phyloP scores from a whole-genome alignment of 208 protist genomes.

The Strigomonas galati region DNA sequence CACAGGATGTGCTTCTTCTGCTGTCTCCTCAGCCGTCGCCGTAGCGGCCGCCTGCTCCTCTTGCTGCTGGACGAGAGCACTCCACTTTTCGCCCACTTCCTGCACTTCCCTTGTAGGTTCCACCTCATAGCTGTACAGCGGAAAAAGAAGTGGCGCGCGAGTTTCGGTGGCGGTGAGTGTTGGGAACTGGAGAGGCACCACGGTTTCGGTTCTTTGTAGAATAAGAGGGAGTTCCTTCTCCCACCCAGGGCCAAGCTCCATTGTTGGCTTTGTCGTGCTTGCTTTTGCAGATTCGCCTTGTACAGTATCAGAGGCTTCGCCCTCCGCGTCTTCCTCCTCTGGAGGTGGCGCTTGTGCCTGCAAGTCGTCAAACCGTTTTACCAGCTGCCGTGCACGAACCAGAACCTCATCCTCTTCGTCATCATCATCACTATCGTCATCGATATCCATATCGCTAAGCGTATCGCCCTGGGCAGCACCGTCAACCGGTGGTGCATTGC shows the following conservation, averaged over 20 bases:
- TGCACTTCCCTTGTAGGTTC: slow-evolving; percentile 31
- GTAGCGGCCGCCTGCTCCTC: neutral
- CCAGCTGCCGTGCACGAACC: slow-evolving; percentile 11
- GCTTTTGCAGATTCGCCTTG: no score
- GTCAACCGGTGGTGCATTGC: no score
- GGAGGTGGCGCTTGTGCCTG: neutral
- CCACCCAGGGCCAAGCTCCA: neutral
- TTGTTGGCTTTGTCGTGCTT: no score
- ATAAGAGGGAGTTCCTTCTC: neutral
- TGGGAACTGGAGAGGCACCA: neutral
- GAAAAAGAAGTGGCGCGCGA: neutral
- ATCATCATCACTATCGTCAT: slow-evolving; percentile 21
- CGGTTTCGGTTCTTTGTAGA: neutral
- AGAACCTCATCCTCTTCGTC: slow-evolving; percentile 30
- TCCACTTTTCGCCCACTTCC: slow-evolving; percentile 9
- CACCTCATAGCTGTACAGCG: slow-evolving; percentile 16
- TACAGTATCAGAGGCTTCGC: neutral
- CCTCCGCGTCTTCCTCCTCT: neutral
- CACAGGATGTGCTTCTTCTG: no score
- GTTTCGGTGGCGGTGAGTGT: neutral
- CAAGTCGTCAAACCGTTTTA: neutral
- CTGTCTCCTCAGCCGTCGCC: no score
- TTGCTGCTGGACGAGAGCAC: neutral
- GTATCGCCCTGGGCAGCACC: no score
- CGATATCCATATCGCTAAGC: no score